Evolutionary conservation across 1,139 yeast genomes (phyloP).

Genomic region (Groenewaldozyma auringiensis): DNA sequence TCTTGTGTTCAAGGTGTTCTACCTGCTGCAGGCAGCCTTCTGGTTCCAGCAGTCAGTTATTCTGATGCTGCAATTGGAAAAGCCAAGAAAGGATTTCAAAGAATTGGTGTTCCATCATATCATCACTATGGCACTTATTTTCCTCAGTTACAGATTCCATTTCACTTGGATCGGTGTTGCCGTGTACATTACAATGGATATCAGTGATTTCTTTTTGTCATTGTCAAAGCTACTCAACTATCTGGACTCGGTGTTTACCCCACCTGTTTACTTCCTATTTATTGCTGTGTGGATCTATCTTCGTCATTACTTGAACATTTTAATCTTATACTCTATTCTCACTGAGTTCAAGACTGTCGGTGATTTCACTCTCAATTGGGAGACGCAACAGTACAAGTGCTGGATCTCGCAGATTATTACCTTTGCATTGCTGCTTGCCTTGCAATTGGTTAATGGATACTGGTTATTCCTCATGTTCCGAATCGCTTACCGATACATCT

Average conservation of each 20-base stretch:
- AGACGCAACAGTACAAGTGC: constrained; percentile 92
- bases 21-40: constrained; percentile 88
- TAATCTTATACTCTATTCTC: constrained; percentile 76
- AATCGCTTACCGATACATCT: constrained; percentile 57
- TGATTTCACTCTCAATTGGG: constrained; percentile 72
- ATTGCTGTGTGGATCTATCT: constrained; percentile 73
- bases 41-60: constrained; percentile 96
- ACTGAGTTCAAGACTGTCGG: constrained; percentile 87
- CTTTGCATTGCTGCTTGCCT: constrained; percentile 63
- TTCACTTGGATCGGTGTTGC: constrained; percentile 94
- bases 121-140: constrained; percentile 80
- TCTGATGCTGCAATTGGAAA: constrained; percentile 74
- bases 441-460: constrained; percentile 77
- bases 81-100: constrained; percentile 87
- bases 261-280: constrained; percentile 62
- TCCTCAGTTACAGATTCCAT: constrained; percentile 88
- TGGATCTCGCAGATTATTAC: constrained; percentile 91
- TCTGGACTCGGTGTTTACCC: constrained; percentile 56
- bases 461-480: constrained; percentile 82
- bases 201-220: constrained; percentile 84
- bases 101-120: constrained; percentile 92
- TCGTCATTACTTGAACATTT: constrained; percentile 78
- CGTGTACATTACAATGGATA: constrained; percentile 90
- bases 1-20: constrained; percentile 66
- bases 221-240: constrained; percentile 78